Evolutionary conservation across 192 early-diverging fungal species (phyloP), one percentile per base, ranked within the genome.

Genomic region (Lobosporangium transversale): DNA sequence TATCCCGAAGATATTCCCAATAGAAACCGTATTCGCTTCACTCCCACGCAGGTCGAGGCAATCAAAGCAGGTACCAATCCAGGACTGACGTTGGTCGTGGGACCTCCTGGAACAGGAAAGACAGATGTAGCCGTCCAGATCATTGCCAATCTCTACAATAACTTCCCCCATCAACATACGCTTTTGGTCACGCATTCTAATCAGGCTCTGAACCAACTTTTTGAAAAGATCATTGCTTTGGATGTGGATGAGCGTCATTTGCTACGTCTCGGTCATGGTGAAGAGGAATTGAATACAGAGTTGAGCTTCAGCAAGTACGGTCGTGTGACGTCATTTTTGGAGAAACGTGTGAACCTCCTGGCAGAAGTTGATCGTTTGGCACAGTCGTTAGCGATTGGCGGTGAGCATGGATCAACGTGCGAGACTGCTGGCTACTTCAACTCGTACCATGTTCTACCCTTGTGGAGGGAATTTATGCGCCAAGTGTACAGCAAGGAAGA

Each of bases 41-140:
- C 97, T 4, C 84, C 92, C 0, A 82, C 87, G 90, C 98, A 87
- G 80, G 90, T 92, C 14, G 87, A 89, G 40, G 94, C 97, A 0
- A 97, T 99, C 69, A 84, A 83, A 43, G 85, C 95, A n/a, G 96
- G 95, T 48, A 83, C 84, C 29, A 92, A 88, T 20, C 90, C 87
- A 6, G 98, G 98, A 1, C 81, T 99, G 30, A 95, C 96, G 4
- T 73, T 99, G 80, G 84, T 99, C 4, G 96, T 98, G 27, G 98
- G 98, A 29, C 97, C 98, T 56, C 98, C 98, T 12, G 98, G 98
- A 45, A 97, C 98, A 8, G 98, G 98, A 49, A 99, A 99, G 78
- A 98, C 97, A 1, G 96, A 98, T 74, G 92, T 96, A 4, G 97
- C 98, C 1, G 98, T 97, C 12, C 97, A 99, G 79, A 94, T 96